These are phyloP conservation scores for Aureobasidium sp. DNA, from an alignment of 2,329 filamentous ascomycete species.

Conservation along the genomic window DNA sequence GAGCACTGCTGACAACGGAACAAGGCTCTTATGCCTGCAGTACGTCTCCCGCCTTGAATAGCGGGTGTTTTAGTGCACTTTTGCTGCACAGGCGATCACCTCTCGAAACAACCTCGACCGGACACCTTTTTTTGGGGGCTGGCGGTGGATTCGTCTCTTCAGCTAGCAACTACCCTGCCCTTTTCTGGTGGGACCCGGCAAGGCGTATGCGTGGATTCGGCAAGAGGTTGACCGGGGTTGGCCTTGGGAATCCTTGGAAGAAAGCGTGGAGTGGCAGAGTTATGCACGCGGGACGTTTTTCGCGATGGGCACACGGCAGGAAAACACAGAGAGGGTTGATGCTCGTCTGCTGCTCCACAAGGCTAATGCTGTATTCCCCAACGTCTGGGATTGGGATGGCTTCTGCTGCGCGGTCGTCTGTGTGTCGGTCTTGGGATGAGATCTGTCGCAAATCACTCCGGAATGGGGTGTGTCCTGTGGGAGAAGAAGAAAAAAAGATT, in stretches of 20 bases:
- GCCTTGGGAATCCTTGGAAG: neutral
- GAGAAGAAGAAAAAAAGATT: neutral
- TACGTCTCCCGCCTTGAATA: neutral
- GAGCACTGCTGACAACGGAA: conserved; percentile 1
- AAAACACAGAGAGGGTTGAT: neutral
- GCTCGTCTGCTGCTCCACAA: neutral
- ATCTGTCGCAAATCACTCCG: neutral
- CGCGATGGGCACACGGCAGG: neutral
- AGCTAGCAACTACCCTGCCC: conserved; percentile 4
- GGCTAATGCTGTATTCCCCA: conserved; percentile 5
- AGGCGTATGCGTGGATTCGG: neutral
- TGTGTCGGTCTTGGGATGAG: neutral
- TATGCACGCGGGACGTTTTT: conserved; percentile 9
- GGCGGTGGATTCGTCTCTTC: neutral
- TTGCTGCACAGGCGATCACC: neutral
- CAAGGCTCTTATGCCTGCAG: conserved; percentile 8
- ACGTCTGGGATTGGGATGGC: neutral
- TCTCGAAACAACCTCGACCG: neutral
- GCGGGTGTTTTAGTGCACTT: neutral
- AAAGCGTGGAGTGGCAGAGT: neutral
- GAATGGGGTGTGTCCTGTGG: neutral
- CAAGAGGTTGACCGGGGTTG: conserved; percentile 3
- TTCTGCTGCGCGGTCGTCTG: conserved; percentile 7
- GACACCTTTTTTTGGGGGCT: neutral
- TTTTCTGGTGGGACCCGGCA: neutral